Conservation (phyloP, 1,284 basidiomycete genomes). For the Clitocybe nebularis region DNA sequence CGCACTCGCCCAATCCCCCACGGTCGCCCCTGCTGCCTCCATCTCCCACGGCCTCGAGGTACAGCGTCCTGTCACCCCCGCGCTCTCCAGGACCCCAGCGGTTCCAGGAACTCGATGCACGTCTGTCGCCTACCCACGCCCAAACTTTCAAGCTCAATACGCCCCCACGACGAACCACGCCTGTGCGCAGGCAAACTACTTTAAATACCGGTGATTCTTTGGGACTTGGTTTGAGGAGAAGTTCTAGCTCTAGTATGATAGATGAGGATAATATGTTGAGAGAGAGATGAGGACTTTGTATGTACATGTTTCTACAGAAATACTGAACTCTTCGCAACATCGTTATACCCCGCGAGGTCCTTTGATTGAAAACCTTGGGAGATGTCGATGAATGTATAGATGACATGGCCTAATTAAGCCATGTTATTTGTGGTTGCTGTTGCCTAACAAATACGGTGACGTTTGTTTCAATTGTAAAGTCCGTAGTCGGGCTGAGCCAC, state of each 20-base stretch:
- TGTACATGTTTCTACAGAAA: not conserved
- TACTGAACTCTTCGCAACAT: not conserved
- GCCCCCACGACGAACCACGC: conserved; percentile 26
- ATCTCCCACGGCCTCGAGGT: conserved; percentile 21
- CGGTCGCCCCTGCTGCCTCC: conserved; percentile 21
- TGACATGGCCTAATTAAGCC: no score
- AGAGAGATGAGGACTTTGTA: conserved; percentile 5
- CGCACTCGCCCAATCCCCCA: conserved; percentile 39
- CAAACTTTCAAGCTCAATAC: conserved; percentile 30
- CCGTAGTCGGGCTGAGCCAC: not conserved
- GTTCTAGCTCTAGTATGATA: conserved; percentile 19
- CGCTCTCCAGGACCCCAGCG: conserved; percentile 27
- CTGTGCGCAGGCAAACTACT: conserved; percentile 19
- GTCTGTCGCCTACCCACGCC: conserved; percentile 16
- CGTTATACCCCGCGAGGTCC: not conserved
- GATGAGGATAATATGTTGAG: conserved; percentile 21
- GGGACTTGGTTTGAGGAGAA: conserved; percentile 28
- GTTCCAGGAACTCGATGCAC: conserved; percentile 27
- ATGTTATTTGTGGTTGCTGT: not conserved
- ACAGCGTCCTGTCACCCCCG: conserved; percentile 23
- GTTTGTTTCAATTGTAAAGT: not conserved
- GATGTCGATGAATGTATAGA: not conserved
- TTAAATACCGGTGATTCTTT: conserved; percentile 6
- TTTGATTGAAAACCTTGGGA: not conserved
- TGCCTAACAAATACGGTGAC: conserved; percentile 1